Evolutionary conservation across 2,329 filamentous ascomycete species (phyloP).

Genomic region (Colletotrichum sp.): DNA sequence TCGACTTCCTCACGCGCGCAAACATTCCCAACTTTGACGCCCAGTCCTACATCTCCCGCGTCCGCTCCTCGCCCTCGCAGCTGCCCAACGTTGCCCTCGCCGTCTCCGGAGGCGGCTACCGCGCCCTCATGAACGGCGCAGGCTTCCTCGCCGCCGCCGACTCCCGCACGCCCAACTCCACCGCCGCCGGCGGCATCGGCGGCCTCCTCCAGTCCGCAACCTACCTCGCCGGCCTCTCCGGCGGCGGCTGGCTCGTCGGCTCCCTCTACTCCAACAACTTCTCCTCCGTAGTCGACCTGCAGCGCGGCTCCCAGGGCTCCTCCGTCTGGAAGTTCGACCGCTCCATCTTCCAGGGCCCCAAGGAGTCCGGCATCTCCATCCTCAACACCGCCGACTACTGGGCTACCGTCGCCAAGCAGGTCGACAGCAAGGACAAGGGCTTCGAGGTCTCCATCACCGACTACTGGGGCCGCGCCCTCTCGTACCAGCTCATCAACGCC

Average conservation of each 20-base stretch:
- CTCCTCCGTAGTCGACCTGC: constrained; percentile 66
- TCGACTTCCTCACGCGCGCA: constrained; percentile 72
- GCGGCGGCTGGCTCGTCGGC: constrained; percentile 86
- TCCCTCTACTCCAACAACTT: constrained; percentile 87
- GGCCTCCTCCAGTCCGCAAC: constrained; percentile 83
- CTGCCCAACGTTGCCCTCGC: constrained; percentile 73
- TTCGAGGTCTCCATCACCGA: constrained; percentile 76
- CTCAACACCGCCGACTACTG: constrained; percentile 40
- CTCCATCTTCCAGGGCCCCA: constrained; percentile 45
- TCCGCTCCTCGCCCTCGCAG: constrained; percentile 68
- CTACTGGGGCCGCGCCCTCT: constrained; percentile 87
- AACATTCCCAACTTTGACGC: constrained; percentile 82
- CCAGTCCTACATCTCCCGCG: constrained; percentile 70
- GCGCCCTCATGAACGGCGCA: constrained; percentile 84
- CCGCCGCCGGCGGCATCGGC: constrained; percentile 70
- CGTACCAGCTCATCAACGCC: constrained; percentile 83
- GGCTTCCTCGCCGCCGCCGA: constrained; percentile 84
- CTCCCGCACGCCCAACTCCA: constrained; percentile 68
- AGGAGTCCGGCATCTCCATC: constrained; percentile 35
- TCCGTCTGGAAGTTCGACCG: constrained; percentile 46
- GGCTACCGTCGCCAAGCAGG: constrained; percentile 36
- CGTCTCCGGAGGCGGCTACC: constrained; percentile 83
- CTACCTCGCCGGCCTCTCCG: constrained; percentile 81
- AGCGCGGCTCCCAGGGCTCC: constrained; percentile 42
- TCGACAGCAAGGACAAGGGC: constrained; percentile 42